Evolutionary conservation across 2,329 filamentous ascomycete genomes (phyloP).

Genomic region (Apiospora arundinis): DNA sequence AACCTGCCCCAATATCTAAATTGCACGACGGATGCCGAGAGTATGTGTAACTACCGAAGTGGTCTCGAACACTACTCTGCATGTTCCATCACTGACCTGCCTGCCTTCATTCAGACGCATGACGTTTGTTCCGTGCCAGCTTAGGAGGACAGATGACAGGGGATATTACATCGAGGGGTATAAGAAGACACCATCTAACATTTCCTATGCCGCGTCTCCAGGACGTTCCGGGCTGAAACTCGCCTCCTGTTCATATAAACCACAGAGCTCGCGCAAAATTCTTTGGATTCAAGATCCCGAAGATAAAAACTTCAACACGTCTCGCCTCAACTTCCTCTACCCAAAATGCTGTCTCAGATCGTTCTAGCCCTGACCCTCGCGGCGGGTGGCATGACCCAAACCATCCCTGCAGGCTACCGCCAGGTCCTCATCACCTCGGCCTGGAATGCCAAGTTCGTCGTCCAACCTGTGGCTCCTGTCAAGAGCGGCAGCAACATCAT

Average conservation of each 20-base stretch:
- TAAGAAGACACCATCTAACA: background rate
- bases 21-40: background rate
- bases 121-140: background rate
- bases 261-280: background rate
- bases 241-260: no score
- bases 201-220: background rate
- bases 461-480: conserved; percentile 42
- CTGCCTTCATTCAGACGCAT: background rate
- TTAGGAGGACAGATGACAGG: no score
- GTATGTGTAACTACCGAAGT: background rate
- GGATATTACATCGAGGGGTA: background rate
- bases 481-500: conserved; percentile 43
- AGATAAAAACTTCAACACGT: no score
- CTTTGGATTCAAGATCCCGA: background rate
- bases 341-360: conserved; percentile 1
- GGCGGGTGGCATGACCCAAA: conserved; percentile 42
- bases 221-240: no score
- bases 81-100: background rate
- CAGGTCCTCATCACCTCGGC: conserved; percentile 48
- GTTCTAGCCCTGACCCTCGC: conserved; percentile 35
- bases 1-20: background rate
- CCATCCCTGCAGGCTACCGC: conserved; percentile 43
- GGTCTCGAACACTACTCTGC: background rate
- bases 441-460: conserved; percentile 48
- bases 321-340: no score